Evolutionary conservation across 202 grass and related monocot genomes (phyloP), one percentile per base, ranked within the genome.

Genomic region (Bolboschoenoplectus hybrid): DNA sequence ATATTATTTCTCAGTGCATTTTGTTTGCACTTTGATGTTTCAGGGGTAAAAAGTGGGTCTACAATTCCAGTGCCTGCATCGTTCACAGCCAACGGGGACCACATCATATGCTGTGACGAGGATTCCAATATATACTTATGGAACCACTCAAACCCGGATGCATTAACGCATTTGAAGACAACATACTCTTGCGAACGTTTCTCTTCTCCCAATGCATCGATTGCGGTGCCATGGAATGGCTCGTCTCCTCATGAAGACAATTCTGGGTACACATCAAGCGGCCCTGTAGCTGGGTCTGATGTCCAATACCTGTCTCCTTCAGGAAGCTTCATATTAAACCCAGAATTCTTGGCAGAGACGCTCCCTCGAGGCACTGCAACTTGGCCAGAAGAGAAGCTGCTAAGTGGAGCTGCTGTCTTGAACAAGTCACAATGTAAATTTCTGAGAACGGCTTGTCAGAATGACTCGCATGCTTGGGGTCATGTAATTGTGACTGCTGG

Each of bases 331-430:
- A 91, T 76, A 62, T 83, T 93, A 84, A 88, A 83, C 63, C 87
- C 88, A 9, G 89, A 97, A 63, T 87, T 94, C 9, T 89, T 92
- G 67, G 47, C 57, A n/a, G 86, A 91, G 81, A 86, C 87, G 2
- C 85, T 78, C 2, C 86, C 87, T 80, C 89, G 88, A 88, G 89
- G 91, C 10, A 78, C 93, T 38, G 97, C 97, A 40, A 99, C 97
- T 55, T 99, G 97, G 97, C 97, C 97, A 35, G 93, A 94, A 88
- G 97, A 99, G 75, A 97, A 94, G 75, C 91, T 99, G 47, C 92
- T 92, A 4, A 86, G 86, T 20, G 70, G 67, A 77, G 88, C 80
- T 0, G 63, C 83, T 80, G 72, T 43, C 41, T 39, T 97, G 78
- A 87, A 88, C 26, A 90, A 91, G 70, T 86, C 86, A 0, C 92